Base-by-base conservation (phyloP, 1,284 basidiomycete species). In the Malassezia caprae region DNA sequence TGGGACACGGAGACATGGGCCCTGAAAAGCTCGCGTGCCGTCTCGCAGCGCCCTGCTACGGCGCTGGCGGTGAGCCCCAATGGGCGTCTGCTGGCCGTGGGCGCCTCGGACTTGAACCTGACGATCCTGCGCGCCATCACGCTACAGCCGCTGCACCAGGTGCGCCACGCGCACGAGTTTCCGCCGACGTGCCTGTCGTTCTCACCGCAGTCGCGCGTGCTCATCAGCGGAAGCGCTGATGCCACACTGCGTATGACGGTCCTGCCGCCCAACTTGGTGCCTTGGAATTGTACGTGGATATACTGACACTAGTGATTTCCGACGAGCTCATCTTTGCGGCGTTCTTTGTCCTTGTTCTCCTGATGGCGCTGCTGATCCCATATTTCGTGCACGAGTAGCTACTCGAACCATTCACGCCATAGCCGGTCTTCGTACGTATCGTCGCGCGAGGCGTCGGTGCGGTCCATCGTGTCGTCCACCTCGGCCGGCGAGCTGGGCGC, bases 141-240 rank as follows among this genome's bases (percentile, higher is more conserved):
- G 1, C 76, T 96, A 31, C 80, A 82, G 44, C 89, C 90, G 0
- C 76, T 91, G 8, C 77, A 89, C 30, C 84, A 84, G 30, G 91
- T 98, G 58, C 79, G 96, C 45, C 87, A 89, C 74, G 87, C 91
- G 0, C 94, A 98, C 76, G 88, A 90, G 61, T 93, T 98, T 75
- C 89, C 94, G 2, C 83, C 89, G 65, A 96, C 93, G 0, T 82
- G 86, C 37, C 79, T 96, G 13, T 82, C 86, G n/a, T 83, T 93
- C 64, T 85, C 89, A 4, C 82, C 85, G 0, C 79, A 82, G 19
- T 84, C 84, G 59, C 81, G 83, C 23, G 77, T 86, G 5, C 78
- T 98, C 48, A 94, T 90, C 75, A 93, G 90, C 21, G 89, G 87
- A 7, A 94, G 90, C 0, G 78, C 96, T 50, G 93, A 98, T 76